phyloP scores from a whole-genome alignment of 2,329 filamentous ascomycete genomes.

The Trichoderma sp. region DNA sequence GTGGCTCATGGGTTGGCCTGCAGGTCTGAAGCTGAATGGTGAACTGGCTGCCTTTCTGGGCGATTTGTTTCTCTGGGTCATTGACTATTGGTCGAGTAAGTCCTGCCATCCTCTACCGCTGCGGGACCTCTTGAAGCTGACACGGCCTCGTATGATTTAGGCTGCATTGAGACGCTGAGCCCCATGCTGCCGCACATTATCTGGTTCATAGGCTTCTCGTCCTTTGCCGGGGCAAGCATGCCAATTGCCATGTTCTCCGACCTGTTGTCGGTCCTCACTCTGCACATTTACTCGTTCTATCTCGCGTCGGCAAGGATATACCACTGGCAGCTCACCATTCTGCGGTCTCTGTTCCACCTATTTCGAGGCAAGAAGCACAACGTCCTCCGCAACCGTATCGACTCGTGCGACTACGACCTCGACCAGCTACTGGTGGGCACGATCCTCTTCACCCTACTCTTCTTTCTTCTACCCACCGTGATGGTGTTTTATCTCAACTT shows the following conservation, averaged over 20 bases:
- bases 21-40: conserved; percentile 90
- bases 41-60: conserved; percentile 93
- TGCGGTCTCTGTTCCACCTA: conserved; percentile 96
- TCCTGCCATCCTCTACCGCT: conserved; percentile 28
- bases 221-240: conserved; percentile 95
- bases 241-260: conserved; percentile 95
- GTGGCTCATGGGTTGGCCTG: conserved; percentile 96
- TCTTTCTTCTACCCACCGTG: conserved; percentile 92
- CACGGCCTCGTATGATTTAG: conserved; percentile 46
- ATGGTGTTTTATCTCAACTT: conserved; percentile 97
- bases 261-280: conserved; percentile 82
- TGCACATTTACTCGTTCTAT: conserved; percentile 98
- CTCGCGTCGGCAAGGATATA: conserved; percentile 95
- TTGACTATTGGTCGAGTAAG: conserved; percentile 92
- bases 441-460: conserved; percentile 92
- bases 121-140: conserved; percentile 5
- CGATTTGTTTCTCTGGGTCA: conserved; percentile 96
- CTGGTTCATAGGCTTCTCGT: conserved; percentile 90
- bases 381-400: conserved; percentile 92
- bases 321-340: conserved; percentile 97
- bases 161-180: conserved; percentile 73
- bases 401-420: conserved; percentile 97
- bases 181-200: conserved; percentile 84
- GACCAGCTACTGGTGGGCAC: conserved; percentile 96
- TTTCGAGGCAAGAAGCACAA: conserved; percentile 99